A percentile compares a stretch with the other conserved stretches of the same genome.
Evolutionary conservation across 73 alveolate genomes (phyloP).

Genomic region (Tetrahymena malaccensis): DNA sequence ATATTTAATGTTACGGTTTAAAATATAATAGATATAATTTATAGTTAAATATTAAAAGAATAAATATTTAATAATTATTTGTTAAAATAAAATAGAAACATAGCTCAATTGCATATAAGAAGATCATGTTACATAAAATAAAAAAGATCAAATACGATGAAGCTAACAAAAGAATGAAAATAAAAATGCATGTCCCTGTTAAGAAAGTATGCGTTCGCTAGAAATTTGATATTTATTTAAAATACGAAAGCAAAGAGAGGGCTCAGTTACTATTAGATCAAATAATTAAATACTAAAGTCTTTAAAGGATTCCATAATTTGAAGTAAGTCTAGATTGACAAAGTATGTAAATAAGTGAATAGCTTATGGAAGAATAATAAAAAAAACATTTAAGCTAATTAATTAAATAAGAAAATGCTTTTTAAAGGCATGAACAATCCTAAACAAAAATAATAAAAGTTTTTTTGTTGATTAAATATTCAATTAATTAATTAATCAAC

Average conservation of each 20-base stretch:
- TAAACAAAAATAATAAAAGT: no score
- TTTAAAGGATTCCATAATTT: neutral
- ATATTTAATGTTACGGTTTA: no score
- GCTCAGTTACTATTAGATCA: neutral
- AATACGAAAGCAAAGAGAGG: neutral
- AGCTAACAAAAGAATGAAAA: neutral
- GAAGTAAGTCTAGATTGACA: neutral
- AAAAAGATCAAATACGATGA: conserved; percentile 5
- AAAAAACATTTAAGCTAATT: no score
- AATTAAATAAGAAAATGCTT: no score
- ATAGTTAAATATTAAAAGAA: no score
- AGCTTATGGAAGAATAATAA: no score
- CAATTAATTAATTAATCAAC: no score
- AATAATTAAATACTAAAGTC: neutral
- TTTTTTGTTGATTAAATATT: no score
- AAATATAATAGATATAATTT: no score
- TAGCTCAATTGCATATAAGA: conserved; percentile 27
- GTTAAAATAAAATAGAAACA: neutral
- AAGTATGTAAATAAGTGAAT: no score
- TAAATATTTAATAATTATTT: neutral
- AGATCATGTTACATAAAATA: conserved; percentile 28
- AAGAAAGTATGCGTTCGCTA: neutral
- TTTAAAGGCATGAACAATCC: no score
- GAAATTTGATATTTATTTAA: neutral
- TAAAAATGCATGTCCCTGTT: neutral